These are phyloP conservation scores for Viola odorata DNA, from an alignment of 345 rosid species.

Conservation along the genomic window DNA sequence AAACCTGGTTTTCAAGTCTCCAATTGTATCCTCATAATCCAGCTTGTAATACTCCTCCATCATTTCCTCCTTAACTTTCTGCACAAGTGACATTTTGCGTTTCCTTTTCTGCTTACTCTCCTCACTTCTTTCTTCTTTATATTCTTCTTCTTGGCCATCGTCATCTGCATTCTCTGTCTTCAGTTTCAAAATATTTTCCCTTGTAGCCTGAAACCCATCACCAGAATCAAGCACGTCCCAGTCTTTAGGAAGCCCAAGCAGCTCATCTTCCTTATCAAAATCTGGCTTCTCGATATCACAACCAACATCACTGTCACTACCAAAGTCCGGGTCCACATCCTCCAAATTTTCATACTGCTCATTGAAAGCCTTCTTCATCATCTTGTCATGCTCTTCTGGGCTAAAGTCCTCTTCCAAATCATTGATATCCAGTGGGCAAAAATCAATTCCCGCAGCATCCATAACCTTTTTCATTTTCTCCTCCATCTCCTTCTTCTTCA, in stretches of 20 bases:
- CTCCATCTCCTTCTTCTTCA: conserved; percentile 79
- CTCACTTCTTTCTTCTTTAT: conserved; percentile 20
- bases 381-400: conserved; percentile 67
- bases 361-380: conserved; percentile 67
- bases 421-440: conserved; percentile 28
- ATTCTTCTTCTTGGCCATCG: conserved; percentile 6
- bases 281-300: conserved; percentile 61
- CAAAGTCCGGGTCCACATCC: conserved; percentile 45
- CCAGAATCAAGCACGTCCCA: conserved; percentile 48
- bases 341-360: conserved; percentile 58
- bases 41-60: conserved; percentile 84
- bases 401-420: conserved; percentile 72
- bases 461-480: conserved; percentile 66
- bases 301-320: conserved; percentile 40
- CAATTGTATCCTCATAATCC: conserved; percentile 88
- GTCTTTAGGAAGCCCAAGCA: conserved; percentile 71
- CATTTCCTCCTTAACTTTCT: conserved; percentile 66
- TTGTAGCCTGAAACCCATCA: conserved; percentile 60
- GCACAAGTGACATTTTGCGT: conserved; percentile 50
- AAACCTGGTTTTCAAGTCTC: conserved; percentile 85
- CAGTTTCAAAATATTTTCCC: conserved; percentile 46
- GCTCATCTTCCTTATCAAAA: conserved; percentile 78
- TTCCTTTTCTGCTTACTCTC: conserved; percentile 67
- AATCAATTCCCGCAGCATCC: conserved; percentile 62
- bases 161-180: conserved; percentile 29